Conservation (phyloP, 371 early-diverging fungal genomes). For the Mucor lusitanicus region DNA sequence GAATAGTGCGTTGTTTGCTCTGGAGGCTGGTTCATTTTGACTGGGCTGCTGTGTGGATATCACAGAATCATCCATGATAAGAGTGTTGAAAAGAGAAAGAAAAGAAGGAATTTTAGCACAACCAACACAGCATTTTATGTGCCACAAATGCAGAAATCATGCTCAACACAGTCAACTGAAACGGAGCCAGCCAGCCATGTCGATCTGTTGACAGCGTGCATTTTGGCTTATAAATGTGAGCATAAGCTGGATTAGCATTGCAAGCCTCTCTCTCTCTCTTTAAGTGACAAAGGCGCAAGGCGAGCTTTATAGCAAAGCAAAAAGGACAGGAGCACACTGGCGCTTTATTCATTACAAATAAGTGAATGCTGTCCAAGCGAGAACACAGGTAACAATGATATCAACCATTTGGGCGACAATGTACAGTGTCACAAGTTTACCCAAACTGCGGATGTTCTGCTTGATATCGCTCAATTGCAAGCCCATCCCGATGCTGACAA, state of each 20-base stretch:
- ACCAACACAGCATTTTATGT: neutral
- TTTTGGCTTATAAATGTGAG: too few relatives aligned
- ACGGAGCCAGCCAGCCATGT: neutral
- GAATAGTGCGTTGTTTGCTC: neutral
- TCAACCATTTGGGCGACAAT: slow-evolving; percentile 61
- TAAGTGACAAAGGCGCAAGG: neutral
- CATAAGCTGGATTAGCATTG: too few relatives aligned
- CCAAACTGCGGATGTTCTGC: slow-evolving; percentile 50
- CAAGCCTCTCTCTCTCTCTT: too few relatives aligned
- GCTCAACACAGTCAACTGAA: neutral
- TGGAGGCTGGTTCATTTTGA: neutral
- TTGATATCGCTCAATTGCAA: slow-evolving; percentile 57
- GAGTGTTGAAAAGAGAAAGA: neutral
- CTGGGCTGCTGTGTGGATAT: neutral
- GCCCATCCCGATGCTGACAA: slow-evolving; percentile 64
- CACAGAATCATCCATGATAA: neutral
- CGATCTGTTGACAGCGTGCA: too few relatives aligned
- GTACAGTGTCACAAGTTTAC: slow-evolving; percentile 56
- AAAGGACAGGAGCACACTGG: too few relatives aligned
- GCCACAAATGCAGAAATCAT: neutral
- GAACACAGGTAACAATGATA: slow-evolving; percentile 52
- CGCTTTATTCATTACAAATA: slow-evolving; percentile 5
- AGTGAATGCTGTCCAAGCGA: slow-evolving; percentile 60
- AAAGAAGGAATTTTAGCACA: neutral
- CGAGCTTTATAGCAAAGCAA: too few relatives aligned